These are phyloP conservation scores for Aspergillus texensis DNA, from an alignment of 2,329 filamentous ascomycete genomes.

Conservation along the genomic window DNA sequence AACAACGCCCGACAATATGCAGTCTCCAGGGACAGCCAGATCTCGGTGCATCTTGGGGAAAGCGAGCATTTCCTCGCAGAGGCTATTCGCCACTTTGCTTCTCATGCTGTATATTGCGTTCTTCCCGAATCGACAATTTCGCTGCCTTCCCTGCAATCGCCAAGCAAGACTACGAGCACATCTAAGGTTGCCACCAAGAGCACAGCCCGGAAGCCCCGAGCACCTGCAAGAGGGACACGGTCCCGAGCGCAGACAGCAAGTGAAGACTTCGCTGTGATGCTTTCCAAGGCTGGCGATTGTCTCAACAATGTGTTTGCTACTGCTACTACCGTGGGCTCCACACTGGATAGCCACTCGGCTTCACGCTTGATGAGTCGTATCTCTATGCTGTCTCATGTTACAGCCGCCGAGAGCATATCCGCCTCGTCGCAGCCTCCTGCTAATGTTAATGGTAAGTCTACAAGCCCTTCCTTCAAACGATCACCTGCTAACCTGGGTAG, in stretches of 20 bases:
- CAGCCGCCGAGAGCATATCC: constrained; percentile 32
- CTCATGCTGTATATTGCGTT: constrained; percentile 83
- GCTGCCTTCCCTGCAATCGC: constrained; percentile 67
- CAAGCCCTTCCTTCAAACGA: not conserved
- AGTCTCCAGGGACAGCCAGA: constrained; percentile 60
- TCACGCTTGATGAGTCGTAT: constrained; percentile 44
- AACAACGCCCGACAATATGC: constrained; percentile 36
- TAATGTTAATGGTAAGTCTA: constrained; percentile 41
- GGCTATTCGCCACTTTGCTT: constrained; percentile 60
- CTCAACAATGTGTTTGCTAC: constrained; percentile 37
- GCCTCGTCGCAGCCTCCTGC: constrained; percentile 36
- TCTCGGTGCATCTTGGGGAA: constrained; percentile 51
- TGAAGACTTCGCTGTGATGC: constrained; percentile 40
- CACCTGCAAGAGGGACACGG: constrained; percentile 29
- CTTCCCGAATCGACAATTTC: constrained; percentile 92
- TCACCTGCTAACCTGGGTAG: constrained; percentile 27
- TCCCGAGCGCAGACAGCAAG: constrained; percentile 32
- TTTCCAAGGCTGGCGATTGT: constrained; percentile 39
- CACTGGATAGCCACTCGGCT: constrained; percentile 41
- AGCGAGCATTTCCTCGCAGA: constrained; percentile 42
- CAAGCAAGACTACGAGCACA: constrained; percentile 31
- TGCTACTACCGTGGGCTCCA: constrained; percentile 40
- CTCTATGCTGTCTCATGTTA: constrained; percentile 47
- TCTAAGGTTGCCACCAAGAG: constrained; percentile 23
- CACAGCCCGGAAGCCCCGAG: constrained; percentile 28